Evolutionary conservation across 768 basidiomycete genomes (phyloP).

Genomic region (Dacryopinax primogenitus): DNA sequence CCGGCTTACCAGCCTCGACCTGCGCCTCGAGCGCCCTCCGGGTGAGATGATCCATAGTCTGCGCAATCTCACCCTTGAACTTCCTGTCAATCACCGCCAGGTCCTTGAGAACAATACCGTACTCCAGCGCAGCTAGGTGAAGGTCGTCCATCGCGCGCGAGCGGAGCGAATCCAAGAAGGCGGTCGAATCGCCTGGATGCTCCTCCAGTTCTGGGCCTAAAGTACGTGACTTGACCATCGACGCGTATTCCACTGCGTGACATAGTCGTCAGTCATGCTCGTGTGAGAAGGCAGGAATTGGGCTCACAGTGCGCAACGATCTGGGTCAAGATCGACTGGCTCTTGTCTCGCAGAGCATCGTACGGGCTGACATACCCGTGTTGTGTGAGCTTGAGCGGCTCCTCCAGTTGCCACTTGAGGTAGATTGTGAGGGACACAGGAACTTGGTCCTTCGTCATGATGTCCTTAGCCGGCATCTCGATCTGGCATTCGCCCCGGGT

Average conservation of each 20-base stretch:
- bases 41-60: constrained; percentile 74
- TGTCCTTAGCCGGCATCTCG: constrained; percentile 35
- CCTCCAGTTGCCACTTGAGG: constrained; percentile 57
- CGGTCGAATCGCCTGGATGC: constrained; percentile 56
- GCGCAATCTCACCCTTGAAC: constrained; percentile 79
- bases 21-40: constrained; percentile 75
- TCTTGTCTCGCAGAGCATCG: constrained; percentile 65
- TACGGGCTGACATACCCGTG: constrained; percentile 79
- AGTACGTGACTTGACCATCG: constrained; percentile 67
- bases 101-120: constrained; percentile 72
- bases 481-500: constrained; percentile 73
- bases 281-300: background rate
- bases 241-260: constrained; percentile 38
- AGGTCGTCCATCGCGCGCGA: constrained; percentile 81
- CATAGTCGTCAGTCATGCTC: background rate
- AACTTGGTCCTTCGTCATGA: constrained; percentile 73
- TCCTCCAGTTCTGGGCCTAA: constrained; percentile 63
- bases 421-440: constrained; percentile 75
- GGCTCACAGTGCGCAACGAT: constrained; percentile 56
- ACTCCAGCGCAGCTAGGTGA: constrained; percentile 66
- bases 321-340: constrained; percentile 75
- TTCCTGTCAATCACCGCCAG: constrained; percentile 81
- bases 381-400: constrained; percentile 53
- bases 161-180: constrained; percentile 69
- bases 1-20: constrained; percentile 61